Evolutionary conservation across 768 basidiomycete species (phyloP).

Genomic region (Tubosaeta sp.): DNA sequence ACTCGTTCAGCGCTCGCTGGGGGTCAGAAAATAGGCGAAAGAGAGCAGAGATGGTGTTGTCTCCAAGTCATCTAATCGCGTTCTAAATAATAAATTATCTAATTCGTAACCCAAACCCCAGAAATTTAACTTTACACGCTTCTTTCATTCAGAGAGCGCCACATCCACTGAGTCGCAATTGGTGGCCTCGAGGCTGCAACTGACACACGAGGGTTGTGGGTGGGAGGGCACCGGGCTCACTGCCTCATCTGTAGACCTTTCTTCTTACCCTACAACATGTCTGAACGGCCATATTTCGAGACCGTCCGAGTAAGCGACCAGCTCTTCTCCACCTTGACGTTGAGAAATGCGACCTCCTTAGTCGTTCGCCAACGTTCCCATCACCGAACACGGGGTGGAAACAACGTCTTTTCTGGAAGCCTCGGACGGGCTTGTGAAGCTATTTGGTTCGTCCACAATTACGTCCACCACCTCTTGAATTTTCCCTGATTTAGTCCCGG

Average conservation of each 20-base stretch:
- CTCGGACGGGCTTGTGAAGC: constrained; percentile 73
- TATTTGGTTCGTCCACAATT: constrained; percentile 55
- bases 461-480: constrained; percentile 13
- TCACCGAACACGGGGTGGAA: constrained; percentile 74
- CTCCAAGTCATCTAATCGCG: constrained; percentile 14
- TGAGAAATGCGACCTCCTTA: constrained; percentile 28
- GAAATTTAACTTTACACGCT: constrained; percentile 9
- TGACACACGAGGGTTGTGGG: constrained; percentile 16
- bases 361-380: constrained; percentile 85
- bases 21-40: constrained; percentile 5
- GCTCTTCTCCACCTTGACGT: not conserved
- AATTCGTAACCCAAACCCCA: constrained; percentile 15
- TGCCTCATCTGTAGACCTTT: constrained; percentile 3
- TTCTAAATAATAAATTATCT: constrained; percentile 20
- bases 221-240: constrained; percentile 7
- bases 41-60: not conserved
- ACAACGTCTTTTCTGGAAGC: constrained; percentile 81
- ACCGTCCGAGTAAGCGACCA: constrained; percentile 51
- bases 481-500: constrained; percentile 11
- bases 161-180: constrained; percentile 15
- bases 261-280: constrained; percentile 19
- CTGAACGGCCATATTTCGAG: constrained; percentile 56
- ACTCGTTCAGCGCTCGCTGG: not conserved
- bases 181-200: constrained; percentile 28
- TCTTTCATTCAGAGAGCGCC: constrained; percentile 20